These are phyloP conservation scores for Kwoniella sp. DNA, from an alignment of 768 basidiomycete genomes.

Conservation along the genomic window DNA sequence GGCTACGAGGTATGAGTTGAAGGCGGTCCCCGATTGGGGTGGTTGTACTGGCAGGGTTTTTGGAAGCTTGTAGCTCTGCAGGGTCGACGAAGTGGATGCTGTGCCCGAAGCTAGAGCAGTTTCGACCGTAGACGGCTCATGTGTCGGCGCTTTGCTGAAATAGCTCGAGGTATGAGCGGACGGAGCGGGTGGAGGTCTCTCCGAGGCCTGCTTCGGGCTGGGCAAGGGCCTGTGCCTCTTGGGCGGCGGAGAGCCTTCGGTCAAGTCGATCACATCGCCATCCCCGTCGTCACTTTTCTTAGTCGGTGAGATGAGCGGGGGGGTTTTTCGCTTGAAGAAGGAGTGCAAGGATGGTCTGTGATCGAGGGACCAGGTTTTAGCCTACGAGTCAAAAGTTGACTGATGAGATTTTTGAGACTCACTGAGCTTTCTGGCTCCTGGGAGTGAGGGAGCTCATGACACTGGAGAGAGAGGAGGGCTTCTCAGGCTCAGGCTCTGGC, in stretches of 20 bases:
- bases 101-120: not conserved
- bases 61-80: conserved; percentile 28
- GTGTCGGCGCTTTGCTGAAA: conserved; percentile 22
- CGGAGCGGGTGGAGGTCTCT: conserved; percentile 9
- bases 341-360: conserved; percentile 23
- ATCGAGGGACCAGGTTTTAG: not conserved
- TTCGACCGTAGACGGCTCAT: too few relatives aligned
- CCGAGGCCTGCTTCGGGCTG: not conserved
- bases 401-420: not conserved
- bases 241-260: conserved; percentile 26
- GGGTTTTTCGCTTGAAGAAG: conserved; percentile 53
- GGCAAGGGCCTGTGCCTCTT: conserved; percentile 28
- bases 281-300: conserved; percentile 21
- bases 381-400: not conserved
- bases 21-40: conserved; percentile 38
- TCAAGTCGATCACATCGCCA: conserved; percentile 28
- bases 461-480: not conserved
- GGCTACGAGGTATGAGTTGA: conserved; percentile 25
- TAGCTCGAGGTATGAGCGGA: conserved; percentile 25
- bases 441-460: conserved; percentile 6
- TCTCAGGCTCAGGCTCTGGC: too few relatives aligned
- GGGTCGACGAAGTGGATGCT: conserved; percentile 9
- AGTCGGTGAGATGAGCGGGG: conserved; percentile 28
- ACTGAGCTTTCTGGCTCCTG: conserved; percentile 12
- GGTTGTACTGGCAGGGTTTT: not conserved